phyloP scores from a whole-genome alignment of 148 eudicot genomes.

The Camellia granthamiana region DNA sequence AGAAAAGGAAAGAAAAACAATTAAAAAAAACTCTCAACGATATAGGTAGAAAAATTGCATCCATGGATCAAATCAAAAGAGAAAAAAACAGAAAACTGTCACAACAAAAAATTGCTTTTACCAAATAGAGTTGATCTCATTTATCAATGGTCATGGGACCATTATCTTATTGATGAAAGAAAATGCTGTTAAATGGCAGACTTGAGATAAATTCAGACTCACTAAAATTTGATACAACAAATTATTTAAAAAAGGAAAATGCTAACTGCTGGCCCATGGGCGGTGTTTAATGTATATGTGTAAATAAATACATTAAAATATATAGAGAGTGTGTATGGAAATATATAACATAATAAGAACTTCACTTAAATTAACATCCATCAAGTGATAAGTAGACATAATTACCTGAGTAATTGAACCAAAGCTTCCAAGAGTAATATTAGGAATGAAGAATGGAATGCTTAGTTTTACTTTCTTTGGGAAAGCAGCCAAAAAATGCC shows the following conservation, averaged over 20 bases:
- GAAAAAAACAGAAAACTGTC: neutral
- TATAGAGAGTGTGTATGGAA: too few species aligned
- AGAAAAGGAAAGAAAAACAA: neutral
- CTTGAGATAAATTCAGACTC: neutral
- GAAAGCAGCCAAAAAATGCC: slow-evolving; percentile 89
- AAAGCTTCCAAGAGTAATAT: slow-evolving; percentile 96
- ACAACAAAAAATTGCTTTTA: too few species aligned
- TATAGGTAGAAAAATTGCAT: neutral
- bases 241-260: neutral
- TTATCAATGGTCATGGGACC: neutral
- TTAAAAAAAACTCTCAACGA: neutral
- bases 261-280: too few species aligned
- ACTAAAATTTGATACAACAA: neutral
- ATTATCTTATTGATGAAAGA: neutral
- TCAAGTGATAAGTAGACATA: neutral
- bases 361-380: neutral
- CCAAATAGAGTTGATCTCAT: neutral
- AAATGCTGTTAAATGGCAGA: neutral
- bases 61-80: neutral
- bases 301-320: too few species aligned
- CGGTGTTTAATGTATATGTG: too few species aligned
- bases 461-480: slow-evolving; percentile 89
- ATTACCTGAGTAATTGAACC: slow-evolving; percentile 96
- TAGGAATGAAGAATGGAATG: slow-evolving; percentile 95
- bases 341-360: neutral